Base-by-base conservation (phyloP, 306 rosid genomes). In the Vicia villosa region DNA sequence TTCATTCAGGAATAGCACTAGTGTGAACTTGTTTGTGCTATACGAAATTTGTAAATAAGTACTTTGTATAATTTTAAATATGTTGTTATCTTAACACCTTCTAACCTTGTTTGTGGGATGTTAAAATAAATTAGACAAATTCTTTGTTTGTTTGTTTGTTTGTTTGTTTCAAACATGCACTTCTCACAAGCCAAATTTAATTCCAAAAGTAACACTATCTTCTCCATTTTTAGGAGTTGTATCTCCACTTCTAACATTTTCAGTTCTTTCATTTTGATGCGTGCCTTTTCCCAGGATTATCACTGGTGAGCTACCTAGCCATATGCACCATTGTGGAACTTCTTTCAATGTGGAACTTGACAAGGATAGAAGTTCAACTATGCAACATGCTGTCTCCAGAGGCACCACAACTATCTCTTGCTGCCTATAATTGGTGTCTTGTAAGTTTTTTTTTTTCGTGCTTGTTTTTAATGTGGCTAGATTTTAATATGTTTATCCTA, bases 311-410 rank as follows among this genome's bases (percentile, higher is more conserved):
- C 60, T 17, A 76, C 71, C 90, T 88, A 47, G 90, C 96, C 34
- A 49, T 63, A 43, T 93, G 98, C 82, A 90, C 97, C 71, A 56
- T 87, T 16, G 68, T 85, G 21, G 96, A 90, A 82, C 97, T 93
- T 74, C 79, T 93, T 67, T 93, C 98, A 36, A 93, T 93, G 98
- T 90, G 98, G 97, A 93, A 90, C 84, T 85, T 93, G 88, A 93
- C 98, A 59, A 82, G 97, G 83, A 64, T 93, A 72, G 98, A 93
- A 85, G 98, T 93, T 71, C 91, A 86, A 38, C 73, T 90, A 68
- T 93, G 98, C 88, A 93, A 93, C 80, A 79, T 88, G 80, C 66
- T 93, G 66, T 93, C 98, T 56, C 98, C 98, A 0, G 98, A 93
- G 88, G 96, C 97, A 67, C 82, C 90, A 7, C 84, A 69, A 11